Conservation (phyloP, 2,329 filamentous ascomycete species). For the Aspergillus sp. region DNA sequence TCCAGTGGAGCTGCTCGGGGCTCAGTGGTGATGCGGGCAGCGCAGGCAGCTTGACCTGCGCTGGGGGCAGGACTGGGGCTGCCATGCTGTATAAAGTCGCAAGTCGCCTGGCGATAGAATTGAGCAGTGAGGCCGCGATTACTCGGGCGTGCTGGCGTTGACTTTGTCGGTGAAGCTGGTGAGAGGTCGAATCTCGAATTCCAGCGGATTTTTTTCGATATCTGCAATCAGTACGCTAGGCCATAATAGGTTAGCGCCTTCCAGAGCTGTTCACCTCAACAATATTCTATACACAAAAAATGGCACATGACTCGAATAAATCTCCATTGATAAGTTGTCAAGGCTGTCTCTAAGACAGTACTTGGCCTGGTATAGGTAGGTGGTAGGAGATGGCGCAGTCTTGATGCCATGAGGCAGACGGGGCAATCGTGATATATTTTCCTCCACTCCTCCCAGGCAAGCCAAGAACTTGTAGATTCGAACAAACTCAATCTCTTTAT, state of each 20-base stretch:
- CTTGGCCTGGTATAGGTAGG: too few species aligned
- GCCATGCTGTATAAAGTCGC: conserved; percentile 64
- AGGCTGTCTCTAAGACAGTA: too few species aligned
- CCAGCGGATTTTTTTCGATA: not conserved
- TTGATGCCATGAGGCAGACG: not conserved
- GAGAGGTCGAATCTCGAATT: not conserved
- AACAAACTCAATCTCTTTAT: not conserved
- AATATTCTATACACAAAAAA: too few species aligned
- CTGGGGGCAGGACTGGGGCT: conserved; percentile 79
- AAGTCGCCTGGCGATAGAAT: not conserved
- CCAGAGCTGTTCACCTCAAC: not conserved
- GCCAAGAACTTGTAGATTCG: not conserved
- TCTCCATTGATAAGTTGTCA: too few species aligned
- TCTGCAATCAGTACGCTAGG: not conserved
- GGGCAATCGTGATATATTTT: not conserved
- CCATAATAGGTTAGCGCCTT: not conserved
- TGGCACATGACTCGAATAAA: too few species aligned
- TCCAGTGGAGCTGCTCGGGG: conserved; percentile 95
- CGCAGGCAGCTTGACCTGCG: conserved; percentile 79
- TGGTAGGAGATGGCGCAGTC: too few species aligned
- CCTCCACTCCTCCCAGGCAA: not conserved
- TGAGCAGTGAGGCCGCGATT: not conserved
- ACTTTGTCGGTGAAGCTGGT: not conserved
- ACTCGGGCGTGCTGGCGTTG: not conserved
- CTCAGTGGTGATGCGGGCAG: conserved; percentile 78